A percentile compares a stretch with the other conserved stretches of the same genome.
These are phyloP conservation scores for Globisporangium splendens DNA, from an alignment of 352 stramenopile genomes.

Conservation along the genomic window DNA sequence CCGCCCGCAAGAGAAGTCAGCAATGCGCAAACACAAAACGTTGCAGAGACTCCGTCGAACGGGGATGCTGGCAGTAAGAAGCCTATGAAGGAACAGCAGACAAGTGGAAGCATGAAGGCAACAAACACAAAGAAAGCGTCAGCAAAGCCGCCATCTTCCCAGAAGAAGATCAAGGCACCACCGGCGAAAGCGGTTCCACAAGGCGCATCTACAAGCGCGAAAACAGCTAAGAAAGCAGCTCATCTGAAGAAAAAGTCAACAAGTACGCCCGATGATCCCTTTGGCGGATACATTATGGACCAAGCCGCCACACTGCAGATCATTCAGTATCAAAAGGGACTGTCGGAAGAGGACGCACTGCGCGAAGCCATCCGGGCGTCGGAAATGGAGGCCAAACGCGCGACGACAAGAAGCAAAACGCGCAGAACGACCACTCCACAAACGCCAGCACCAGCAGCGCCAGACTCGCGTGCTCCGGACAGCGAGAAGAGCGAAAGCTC, in stretches of 20 bases:
- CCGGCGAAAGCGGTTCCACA: not conserved
- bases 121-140: not conserved
- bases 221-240: not conserved
- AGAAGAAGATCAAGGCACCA: constrained; percentile 5
- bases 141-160: not conserved
- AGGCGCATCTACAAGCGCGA: no score
- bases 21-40: not conserved
- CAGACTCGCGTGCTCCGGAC: no score
- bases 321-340: constrained; percentile 63
- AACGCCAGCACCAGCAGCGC: no score
- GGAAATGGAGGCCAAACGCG: constrained; percentile 15
- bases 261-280: not conserved
- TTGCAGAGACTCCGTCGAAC: no score
- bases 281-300: constrained; percentile 23
- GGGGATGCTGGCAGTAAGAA: no score
- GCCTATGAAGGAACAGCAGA: not conserved
- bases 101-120: no score
- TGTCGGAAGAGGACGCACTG: constrained; percentile 72
- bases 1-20: not conserved
- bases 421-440: not conserved
- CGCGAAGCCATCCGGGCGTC: constrained; percentile 67
- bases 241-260: not conserved
- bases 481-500: no score
- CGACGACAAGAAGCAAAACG: not conserved
- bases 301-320: constrained; percentile 36